phyloP scores from a whole-genome alignment of 129 eudicot genomes.

The Smallanthus sonchifolius region DNA sequence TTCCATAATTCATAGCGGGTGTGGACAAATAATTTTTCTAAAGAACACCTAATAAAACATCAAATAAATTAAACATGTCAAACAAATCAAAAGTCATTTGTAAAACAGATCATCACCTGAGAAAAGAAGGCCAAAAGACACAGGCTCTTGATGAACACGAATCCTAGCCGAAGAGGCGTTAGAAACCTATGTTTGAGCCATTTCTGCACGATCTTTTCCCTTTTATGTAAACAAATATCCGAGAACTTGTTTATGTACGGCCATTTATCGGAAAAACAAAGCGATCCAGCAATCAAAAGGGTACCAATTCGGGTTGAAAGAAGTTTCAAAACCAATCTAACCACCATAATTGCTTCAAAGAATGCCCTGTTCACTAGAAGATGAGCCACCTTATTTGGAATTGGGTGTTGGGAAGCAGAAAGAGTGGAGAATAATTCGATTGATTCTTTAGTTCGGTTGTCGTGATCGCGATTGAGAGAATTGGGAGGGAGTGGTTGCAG shows the following conservation, averaged over 20 bases:
- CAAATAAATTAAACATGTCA: too few species aligned
- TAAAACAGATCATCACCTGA: conserved; percentile 35
- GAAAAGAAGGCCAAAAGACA: conserved; percentile 55
- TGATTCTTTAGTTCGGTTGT: background rate
- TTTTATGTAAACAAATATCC: conserved; percentile 41
- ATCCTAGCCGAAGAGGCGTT: conserved; percentile 59
- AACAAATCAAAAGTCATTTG: background rate
- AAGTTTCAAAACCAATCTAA: conserved; percentile 34
- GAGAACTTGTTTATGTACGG: conserved; percentile 59
- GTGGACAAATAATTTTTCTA: too few species aligned
- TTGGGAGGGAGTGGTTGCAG: conserved; percentile 45
- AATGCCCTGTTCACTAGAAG: conserved; percentile 42
- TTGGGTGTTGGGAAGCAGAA: conserved; percentile 58
- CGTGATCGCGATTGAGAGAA: conserved; percentile 9
- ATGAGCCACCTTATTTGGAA: conserved; percentile 79
- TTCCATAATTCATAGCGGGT: too few species aligned
- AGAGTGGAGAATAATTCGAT: conserved; percentile 37
- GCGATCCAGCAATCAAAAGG: conserved; percentile 53
- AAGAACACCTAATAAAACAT: too few species aligned
- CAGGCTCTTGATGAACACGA: conserved; percentile 56
- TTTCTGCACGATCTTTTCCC: conserved; percentile 63
- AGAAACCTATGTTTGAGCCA: conserved; percentile 54
- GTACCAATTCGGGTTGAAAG: conserved; percentile 71
- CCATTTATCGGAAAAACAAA: conserved; percentile 51
- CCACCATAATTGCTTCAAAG: conserved; percentile 50